Evolutionary conservation across 2,329 filamentous ascomycete genomes (phyloP), one percentile per base, ranked within the genome.

Genomic region (Helminthosporium solani): DNA sequence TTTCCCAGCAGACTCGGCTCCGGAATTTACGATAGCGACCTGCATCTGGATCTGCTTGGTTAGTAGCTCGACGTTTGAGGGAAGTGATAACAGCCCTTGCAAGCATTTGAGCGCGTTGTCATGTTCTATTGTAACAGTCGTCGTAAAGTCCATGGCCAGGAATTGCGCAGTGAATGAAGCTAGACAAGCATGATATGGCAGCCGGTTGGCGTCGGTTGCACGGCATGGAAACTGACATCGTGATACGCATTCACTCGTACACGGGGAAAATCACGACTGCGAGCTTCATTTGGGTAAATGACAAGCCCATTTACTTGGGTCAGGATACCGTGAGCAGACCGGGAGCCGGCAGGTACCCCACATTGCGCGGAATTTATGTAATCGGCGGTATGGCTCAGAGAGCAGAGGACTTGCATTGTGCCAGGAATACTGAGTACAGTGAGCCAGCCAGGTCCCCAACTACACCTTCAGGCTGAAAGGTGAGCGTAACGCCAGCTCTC

Each of bases 241-340:
- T 7, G 18, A 36, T 15, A 12, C 18, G 34, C 11, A 18, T 20
- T 6, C 9, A 5, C 23, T 14, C 34, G 34, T 20, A 36, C n/a
- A 21, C 19, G 34, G 16, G 16, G 34, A 36, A 5, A 36, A 7
- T n/a, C 16, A 20, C 21, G 19, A 2, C 34, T 21, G 46, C 33
- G 31, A 42, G 33, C 15, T 41, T 58, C 54, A 57, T 62, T 54
- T 56, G 59, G 58, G 46, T 64, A 63, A 64, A 54, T 56, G 14
- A 36, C 46, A 28, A 30, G 33, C 34, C 43, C 50, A 46, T 37
- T 33, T 36, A 45, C 41, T 46, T 49, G 54, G 54, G 38, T 47
- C 36, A 25, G 37, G 35, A 46, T 11, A 28, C 28, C 25, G 44
- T 33, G 42, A 41, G 19, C 4, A 15, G 18, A 47, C 48, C 40